phyloP scores from a whole-genome alignment of 1,139 yeast genomes.

The Suhomyces anneliseae region DNA sequence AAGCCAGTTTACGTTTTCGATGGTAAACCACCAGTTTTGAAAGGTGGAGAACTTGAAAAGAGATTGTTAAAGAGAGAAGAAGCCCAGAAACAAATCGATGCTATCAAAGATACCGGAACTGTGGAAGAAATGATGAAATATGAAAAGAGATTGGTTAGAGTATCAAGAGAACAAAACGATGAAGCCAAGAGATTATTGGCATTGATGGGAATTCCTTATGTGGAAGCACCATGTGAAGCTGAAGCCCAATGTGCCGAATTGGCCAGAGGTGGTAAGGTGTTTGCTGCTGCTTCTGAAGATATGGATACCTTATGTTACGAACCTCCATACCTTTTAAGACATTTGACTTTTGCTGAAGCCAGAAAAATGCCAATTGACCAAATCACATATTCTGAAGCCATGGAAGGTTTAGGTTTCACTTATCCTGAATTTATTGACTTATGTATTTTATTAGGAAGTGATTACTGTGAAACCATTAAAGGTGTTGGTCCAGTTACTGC shows the following conservation, averaged over 20 bases:
- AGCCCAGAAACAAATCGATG: conserved; percentile 73
- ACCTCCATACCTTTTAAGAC: conserved; percentile 80
- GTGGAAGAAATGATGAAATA: conserved; percentile 72
- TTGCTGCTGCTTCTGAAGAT: conserved; percentile 98
- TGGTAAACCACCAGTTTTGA: conserved; percentile 90
- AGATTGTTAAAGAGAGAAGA: conserved; percentile 79
- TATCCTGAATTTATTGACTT: conserved; percentile 79
- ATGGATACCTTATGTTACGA: conserved; percentile 96
- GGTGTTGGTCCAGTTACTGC: conserved; percentile 98
- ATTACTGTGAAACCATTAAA: conserved; percentile 90
- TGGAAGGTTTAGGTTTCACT: conserved; percentile 74
- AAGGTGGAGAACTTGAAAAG: conserved; percentile 90
- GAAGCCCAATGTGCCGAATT: conserved; percentile 97
- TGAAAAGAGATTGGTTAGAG: conserved; percentile 87
- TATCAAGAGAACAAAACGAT: conserved; percentile 85
- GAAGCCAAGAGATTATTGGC: conserved; percentile 80
- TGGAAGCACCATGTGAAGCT: conserved; percentile 96
- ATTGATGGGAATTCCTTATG: conserved; percentile 93
- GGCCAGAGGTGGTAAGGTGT: conserved; percentile 85
- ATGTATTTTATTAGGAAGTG: conserved; percentile 94
- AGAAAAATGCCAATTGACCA: conserved; percentile 91
- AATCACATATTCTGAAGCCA: conserved; percentile 63
- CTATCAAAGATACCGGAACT: conserved; percentile 75
- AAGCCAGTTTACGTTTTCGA: conserved; percentile 97
- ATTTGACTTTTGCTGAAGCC: conserved; percentile 91